These are phyloP conservation scores for Ziziphus jujuba DNA, from an alignment of 306 rosid species.

Conservation along the genomic window DNA sequence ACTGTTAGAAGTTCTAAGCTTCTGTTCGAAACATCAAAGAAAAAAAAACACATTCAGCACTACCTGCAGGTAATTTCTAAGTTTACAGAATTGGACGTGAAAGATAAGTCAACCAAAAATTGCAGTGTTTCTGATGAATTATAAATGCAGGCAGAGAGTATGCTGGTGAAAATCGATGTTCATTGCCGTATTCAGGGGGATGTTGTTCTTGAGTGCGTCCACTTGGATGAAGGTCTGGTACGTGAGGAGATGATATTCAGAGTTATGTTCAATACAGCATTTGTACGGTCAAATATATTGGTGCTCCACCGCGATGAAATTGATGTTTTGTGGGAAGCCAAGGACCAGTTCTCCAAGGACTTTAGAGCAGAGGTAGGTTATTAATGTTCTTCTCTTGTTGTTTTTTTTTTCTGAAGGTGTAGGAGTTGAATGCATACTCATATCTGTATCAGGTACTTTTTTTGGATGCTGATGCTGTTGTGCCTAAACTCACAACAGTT, in stretches of 20 bases:
- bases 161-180: slow-evolving; percentile 79
- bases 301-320: slow-evolving; percentile 77
- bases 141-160: slow-evolving; percentile 86
- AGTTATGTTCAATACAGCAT: slow-evolving; percentile 92
- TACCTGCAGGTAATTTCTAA: slow-evolving; percentile 76
- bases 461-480: slow-evolving; percentile 86
- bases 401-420: slow-evolving; percentile 42
- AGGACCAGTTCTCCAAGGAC: slow-evolving; percentile 80
- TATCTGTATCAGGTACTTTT: slow-evolving; percentile 89
- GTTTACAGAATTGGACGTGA: slow-evolving; percentile 27
- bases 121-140: slow-evolving; percentile 41
- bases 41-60: slow-evolving; percentile 49
- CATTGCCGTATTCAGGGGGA: slow-evolving; percentile 92
- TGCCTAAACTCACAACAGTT: slow-evolving; percentile 68
- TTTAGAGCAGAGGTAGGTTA: slow-evolving; percentile 88
- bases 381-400: slow-evolving; percentile 32
- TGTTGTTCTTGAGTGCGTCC: slow-evolving; percentile 89
- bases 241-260: slow-evolving; percentile 80
- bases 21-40: slow-evolving; percentile 65
- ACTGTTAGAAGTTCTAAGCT: slow-evolving; percentile 83
- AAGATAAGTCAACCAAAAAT: slow-evolving; percentile 26
- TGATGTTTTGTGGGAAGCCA: slow-evolving; percentile 87
- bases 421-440: slow-evolving; percentile 65
- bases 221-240: slow-evolving; percentile 67
- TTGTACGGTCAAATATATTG: slow-evolving; percentile 83